These are phyloP conservation scores for Akebia trifoliata DNA, from an alignment of 164 flowering plant species.

Conservation along the genomic window DNA sequence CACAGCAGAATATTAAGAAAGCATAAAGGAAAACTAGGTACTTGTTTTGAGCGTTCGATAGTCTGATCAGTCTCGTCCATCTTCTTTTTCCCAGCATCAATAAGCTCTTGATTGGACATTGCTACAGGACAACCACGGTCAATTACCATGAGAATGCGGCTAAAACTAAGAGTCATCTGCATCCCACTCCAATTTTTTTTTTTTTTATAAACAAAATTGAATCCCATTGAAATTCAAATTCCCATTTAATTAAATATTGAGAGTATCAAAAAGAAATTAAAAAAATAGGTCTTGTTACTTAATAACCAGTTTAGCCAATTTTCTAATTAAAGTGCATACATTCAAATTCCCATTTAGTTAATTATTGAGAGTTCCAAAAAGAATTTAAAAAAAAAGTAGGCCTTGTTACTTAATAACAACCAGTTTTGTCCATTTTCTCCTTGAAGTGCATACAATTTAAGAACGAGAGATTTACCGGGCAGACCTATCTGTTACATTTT, in stretches of 20 bases:
- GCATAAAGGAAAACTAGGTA: conserved; percentile 14
- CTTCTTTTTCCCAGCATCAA: conserved; percentile 64
- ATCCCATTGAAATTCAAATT: conserved; percentile 1
- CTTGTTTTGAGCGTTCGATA: conserved; percentile 87
- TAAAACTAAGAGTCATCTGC: neutral
- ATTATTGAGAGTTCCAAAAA: too few relatives aligned
- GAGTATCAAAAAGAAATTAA: neutral
- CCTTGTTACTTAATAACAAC: too few relatives aligned
- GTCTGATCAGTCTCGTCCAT: conserved; percentile 99
- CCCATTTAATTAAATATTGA: neutral
- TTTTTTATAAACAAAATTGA: neutral
- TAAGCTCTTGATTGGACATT: conserved; percentile 90
- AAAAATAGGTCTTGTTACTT: too few relatives aligned
- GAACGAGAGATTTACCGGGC: too few relatives aligned
- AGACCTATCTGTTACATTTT: too few relatives aligned
- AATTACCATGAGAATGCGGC: conserved; percentile 2
- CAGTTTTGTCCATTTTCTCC: too few relatives aligned
- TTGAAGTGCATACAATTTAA: too few relatives aligned
- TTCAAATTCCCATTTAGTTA: too few relatives aligned
- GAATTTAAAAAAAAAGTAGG: too few relatives aligned
- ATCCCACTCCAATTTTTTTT: neutral
- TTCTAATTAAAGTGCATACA: too few relatives aligned
- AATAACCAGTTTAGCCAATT: too few relatives aligned
- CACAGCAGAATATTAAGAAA: conserved; percentile 1
- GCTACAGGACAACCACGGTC: conserved; percentile 32